These are phyloP conservation scores for Cryptococcus sp. DNA, from an alignment of 1,284 basidiomycete genomes.

Conservation along the genomic window DNA sequence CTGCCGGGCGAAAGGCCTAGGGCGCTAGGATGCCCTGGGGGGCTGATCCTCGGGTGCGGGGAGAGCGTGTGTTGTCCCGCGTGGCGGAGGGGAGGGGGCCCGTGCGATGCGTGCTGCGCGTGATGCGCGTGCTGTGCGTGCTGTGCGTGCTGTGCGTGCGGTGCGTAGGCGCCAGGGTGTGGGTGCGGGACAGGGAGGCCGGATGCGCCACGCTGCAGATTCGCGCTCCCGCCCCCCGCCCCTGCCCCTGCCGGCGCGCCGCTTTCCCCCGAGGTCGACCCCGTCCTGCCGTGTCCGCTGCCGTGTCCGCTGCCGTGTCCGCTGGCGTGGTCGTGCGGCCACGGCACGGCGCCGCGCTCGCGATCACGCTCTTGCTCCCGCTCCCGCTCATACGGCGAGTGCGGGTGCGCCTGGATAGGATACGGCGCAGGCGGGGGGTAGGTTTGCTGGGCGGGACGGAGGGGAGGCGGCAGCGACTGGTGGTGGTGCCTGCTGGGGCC, in stretches of 20 bases:
- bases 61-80: conserved; percentile 6
- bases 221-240: neutral
- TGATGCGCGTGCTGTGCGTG: neutral
- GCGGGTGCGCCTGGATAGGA: neutral
- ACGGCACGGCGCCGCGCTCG: conserved; percentile 6
- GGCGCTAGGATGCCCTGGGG: no score
- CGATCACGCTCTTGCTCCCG: neutral
- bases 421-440: conserved; percentile 1
- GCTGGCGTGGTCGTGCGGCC: conserved; percentile 9
- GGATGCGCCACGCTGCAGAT: neutral
- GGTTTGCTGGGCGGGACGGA: neutral
- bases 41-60: conserved; percentile 3
- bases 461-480: conserved; percentile 7
- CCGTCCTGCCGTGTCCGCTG: neutral
- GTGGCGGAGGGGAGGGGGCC: conserved; percentile 1
- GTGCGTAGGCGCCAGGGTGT: neutral
- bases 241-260: neutral
- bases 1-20: neutral
- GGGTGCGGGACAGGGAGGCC: neutral
- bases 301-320: neutral
- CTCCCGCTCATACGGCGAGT: conserved; percentile 1
- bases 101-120: neutral
- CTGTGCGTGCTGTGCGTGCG: neutral
- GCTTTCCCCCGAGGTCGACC: neutral
- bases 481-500: conserved; percentile 8